phyloP scores from a whole-genome alignment of 2,329 filamentous ascomycete genomes.

The Rhynchosporium graminicola region DNA sequence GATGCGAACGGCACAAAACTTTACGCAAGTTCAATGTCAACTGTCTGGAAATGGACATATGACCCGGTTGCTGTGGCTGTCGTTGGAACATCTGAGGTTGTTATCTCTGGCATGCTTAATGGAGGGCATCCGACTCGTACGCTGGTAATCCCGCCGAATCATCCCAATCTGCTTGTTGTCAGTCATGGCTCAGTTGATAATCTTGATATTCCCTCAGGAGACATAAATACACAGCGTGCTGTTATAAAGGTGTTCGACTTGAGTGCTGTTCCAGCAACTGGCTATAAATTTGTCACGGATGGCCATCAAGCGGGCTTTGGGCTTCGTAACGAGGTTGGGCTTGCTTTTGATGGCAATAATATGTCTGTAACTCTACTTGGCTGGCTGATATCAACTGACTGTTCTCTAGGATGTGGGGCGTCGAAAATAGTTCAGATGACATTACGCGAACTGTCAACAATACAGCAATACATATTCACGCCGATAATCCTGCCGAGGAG shows the following conservation, averaged over 20 bases:
- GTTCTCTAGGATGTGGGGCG: slow-evolving; percentile 19
- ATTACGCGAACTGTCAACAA: slow-evolving; percentile 21
- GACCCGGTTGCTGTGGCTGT: slow-evolving; percentile 17
- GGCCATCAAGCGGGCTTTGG: slow-evolving; percentile 27
- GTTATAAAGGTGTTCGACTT: slow-evolving; percentile 30
- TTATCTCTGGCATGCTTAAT: slow-evolving; percentile 27
- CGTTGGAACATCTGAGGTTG: slow-evolving; percentile 7
- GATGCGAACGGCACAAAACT: slow-evolving; percentile 25
- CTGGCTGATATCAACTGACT: slow-evolving; percentile 3
- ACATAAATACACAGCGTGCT: slow-evolving; percentile 23
- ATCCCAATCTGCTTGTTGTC: slow-evolving; percentile 27
- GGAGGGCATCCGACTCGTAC: slow-evolving; percentile 26
- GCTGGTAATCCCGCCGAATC: slow-evolving; percentile 20
- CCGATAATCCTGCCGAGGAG: slow-evolving; percentile 30
- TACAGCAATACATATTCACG: slow-evolving; percentile 23
- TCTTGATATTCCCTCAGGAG: slow-evolving; percentile 23
- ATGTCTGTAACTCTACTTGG: slow-evolving; percentile 14
- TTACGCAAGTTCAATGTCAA: slow-evolving; percentile 30
- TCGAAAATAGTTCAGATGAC: slow-evolving; percentile 24
- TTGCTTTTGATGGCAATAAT: slow-evolving; percentile 26
- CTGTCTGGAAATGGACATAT: slow-evolving; percentile 25
- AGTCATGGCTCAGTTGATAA: slow-evolving; percentile 30
- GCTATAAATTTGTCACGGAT: slow-evolving; percentile 26
- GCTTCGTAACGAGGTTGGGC: slow-evolving; percentile 29
- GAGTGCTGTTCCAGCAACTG: slow-evolving; percentile 18